Evolutionary conservation across 2,329 filamentous ascomycete genomes (phyloP), one percentile per base, ranked within the genome.

Genomic region (Cercospora zeae-maydis): DNA sequence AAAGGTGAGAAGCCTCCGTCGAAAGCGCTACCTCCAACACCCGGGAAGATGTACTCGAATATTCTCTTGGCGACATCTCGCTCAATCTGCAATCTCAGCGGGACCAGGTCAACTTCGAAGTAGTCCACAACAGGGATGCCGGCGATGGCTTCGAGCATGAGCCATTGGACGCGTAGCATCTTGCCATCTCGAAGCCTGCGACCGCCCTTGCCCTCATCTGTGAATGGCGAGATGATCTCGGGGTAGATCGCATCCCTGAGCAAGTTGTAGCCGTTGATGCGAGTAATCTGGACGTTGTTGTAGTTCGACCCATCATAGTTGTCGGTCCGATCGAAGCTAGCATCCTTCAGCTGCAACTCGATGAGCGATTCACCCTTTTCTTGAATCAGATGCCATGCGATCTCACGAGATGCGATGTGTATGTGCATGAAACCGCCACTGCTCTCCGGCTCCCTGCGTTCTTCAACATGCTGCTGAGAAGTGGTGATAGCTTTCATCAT

Each of bases 401-500:
- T 95, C 74, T 99, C 93, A 45, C 89, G 88, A 1, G 92, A 92
- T n/a, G 91, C 90, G 63, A 99, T 92, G 74, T 92, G 95, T 90
- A 93, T 97, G 70, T 91, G 88, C 59, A 99, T 77, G 42, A 97
- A 81, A 5, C 92, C 92, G 63, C 86, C 93, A 61, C 88, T 89
- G 34, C 72, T 70, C 66, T 92, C 85, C 6, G 87, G 86, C 55
- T 86, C 82, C 58, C 80, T 76, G 52, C 84, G 85, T 64, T 96
- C 92, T 57, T 89, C 87, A 66, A 87, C 88, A 74, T 93, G 95
- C 63, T 92, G 84, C 77, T 99, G 95, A 4, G 93, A 96, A 2
- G 92, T 96, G 1, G 95, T 99, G 74, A 99, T 99, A 39, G 95
- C 96, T 73, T 99, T 98, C 95, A 99, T 98, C 81, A 99, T 90